Percentiles rank a stretch among this genome's conserved stretches.
phyloP scores from a whole-genome alignment of 805 yeast species.

The Zygosaccharomyces gambellarensis region DNA sequence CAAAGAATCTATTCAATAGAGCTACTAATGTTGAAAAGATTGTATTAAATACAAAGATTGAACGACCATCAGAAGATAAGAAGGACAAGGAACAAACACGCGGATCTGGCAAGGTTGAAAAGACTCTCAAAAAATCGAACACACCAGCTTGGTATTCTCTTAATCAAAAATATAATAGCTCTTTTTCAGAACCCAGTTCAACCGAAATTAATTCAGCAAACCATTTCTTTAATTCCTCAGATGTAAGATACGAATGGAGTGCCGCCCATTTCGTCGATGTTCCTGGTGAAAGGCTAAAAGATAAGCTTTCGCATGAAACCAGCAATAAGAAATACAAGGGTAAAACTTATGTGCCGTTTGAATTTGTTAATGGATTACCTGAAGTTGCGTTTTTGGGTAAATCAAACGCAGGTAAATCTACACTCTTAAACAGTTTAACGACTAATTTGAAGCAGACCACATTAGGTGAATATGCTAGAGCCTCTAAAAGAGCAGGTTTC shows the following conservation, averaged over 20 bases:
- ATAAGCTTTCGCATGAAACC: slow-evolving; percentile 10
- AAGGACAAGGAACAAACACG: neutral
- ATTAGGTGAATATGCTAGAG: slow-evolving; percentile 44
- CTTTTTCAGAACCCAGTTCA: slow-evolving; percentile 17
- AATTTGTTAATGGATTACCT: slow-evolving; percentile 45
- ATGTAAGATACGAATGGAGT: slow-evolving; percentile 56
- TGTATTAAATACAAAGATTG: slow-evolving; percentile 8
- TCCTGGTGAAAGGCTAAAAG: slow-evolving; percentile 38
- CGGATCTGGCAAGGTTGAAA: neutral
- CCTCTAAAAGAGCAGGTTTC: slow-evolving; percentile 52
- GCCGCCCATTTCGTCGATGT: slow-evolving; percentile 47
- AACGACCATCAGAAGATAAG: neutral
- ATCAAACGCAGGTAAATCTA: slow-evolving; percentile 84
- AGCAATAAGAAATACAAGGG: slow-evolving; percentile 30
- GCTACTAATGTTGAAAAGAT: slow-evolving; percentile 5
- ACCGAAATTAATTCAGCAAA: slow-evolving; percentile 28
- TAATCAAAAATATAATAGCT: slow-evolving; percentile 14
- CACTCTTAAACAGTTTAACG: slow-evolving; percentile 60
- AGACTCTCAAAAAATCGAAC: neutral
- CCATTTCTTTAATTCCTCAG: slow-evolving; percentile 45
- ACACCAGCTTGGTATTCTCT: slow-evolving; percentile 13
- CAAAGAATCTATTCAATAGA: neutral
- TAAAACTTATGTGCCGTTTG: slow-evolving; percentile 28
- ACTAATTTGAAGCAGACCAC: slow-evolving; percentile 35
- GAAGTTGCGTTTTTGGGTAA: slow-evolving; percentile 75